These are phyloP conservation scores for Mrakiaceae sp. DNA, from an alignment of 1,284 basidiomycete genomes.

Conservation along the genomic window DNA sequence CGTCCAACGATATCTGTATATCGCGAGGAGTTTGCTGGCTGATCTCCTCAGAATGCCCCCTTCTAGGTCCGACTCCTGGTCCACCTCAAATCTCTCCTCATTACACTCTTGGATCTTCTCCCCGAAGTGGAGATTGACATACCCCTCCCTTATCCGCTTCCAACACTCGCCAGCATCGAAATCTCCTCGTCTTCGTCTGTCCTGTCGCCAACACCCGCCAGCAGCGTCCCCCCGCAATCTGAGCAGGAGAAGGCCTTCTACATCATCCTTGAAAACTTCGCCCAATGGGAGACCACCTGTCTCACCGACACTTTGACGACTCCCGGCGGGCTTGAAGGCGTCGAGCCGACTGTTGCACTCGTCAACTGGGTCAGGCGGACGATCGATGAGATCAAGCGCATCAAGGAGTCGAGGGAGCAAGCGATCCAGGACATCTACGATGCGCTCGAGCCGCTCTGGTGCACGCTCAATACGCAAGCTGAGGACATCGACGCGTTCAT, in stretches of 20 bases:
- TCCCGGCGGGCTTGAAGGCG: slow-evolving; percentile 41
- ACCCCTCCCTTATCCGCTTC: slow-evolving; percentile 39
- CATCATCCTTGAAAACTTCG: slow-evolving; percentile 48
- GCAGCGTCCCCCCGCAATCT: slow-evolving; percentile 26
- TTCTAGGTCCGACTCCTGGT: slow-evolving; percentile 52
- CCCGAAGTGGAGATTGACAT: slow-evolving; percentile 54
- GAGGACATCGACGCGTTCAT: slow-evolving; percentile 69
- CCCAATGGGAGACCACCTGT: slow-evolving; percentile 32
- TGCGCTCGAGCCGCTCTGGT: slow-evolving; percentile 70
- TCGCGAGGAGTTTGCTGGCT: too few relatives aligned
- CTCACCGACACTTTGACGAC: slow-evolving; percentile 52
- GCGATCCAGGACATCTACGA: slow-evolving; percentile 79
- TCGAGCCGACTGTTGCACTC: slow-evolving; percentile 56
- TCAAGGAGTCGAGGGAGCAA: slow-evolving; percentile 55
- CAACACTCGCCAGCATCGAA: slow-evolving; percentile 34
- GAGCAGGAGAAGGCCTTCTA: slow-evolving; percentile 10
- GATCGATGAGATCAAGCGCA: slow-evolving; percentile 43
- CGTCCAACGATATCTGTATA: slow-evolving; percentile 26
- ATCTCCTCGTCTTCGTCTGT: slow-evolving; percentile 26
- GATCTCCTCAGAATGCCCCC: background rate
- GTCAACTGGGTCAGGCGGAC: slow-evolving; percentile 48
- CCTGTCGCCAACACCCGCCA: slow-evolving; percentile 29
- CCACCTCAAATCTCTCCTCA: slow-evolving; percentile 50
- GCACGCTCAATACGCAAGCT: slow-evolving; percentile 58
- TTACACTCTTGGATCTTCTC: slow-evolving; percentile 67